phyloP scores from a whole-genome alignment of 768 basidiomycete species.

The Auricularia heimuer region DNA sequence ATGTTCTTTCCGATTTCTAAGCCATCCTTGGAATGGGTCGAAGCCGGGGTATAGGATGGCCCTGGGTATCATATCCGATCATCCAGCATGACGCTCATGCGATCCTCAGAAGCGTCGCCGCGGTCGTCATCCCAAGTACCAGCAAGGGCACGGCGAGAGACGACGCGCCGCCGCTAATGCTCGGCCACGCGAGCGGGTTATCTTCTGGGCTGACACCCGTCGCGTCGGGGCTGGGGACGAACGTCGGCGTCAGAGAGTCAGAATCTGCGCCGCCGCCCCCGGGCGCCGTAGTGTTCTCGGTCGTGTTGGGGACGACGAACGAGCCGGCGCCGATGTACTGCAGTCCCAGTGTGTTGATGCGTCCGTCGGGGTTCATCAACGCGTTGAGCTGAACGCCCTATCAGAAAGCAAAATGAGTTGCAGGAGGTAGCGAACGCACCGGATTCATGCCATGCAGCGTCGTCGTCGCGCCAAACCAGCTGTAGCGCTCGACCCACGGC shows the following conservation, averaged over 20 bases:
- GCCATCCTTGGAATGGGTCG: too few species aligned
- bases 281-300: neutral
- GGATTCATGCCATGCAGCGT: constrained; percentile 39
- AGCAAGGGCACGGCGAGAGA: too few species aligned
- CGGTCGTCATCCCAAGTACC: too few species aligned
- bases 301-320: neutral
- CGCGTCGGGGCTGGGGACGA: neutral
- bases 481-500: constrained; percentile 46
- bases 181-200: neutral
- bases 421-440: constrained; percentile 18
- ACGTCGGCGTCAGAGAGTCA: neutral
- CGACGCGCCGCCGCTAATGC: too few species aligned
- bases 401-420: neutral
- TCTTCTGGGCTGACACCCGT: neutral
- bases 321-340: constrained; percentile 33
- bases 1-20: too few species aligned
- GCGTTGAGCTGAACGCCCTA: constrained; percentile 28
- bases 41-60: too few species aligned
- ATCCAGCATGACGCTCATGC: too few species aligned
- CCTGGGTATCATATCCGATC: too few species aligned
- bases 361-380: constrained; percentile 32
- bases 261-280: neutral
- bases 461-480: constrained; percentile 52
- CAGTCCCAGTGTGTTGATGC: constrained; percentile 36
- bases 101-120: too few species aligned